A percentile compares a stretch with the other conserved stretches of the same genome.
These are phyloP conservation scores for Pharnaceum exiguum DNA, from an alignment of 148 eudicot genomes.

Conservation along the genomic window DNA sequence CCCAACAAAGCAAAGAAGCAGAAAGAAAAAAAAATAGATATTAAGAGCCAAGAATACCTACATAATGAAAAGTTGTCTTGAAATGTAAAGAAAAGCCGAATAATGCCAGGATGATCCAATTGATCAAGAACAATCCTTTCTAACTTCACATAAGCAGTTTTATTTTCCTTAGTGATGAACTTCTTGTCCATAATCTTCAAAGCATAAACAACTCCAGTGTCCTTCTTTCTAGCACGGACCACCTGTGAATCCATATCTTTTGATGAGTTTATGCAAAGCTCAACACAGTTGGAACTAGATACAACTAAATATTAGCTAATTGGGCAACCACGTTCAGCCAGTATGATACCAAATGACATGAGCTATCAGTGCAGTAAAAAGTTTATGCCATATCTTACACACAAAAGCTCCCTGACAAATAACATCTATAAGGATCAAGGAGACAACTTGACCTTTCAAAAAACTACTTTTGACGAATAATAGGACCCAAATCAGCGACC, in stretches of 20 bases:
- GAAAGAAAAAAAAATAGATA: neutral
- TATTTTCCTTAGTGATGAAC: conserved; percentile 96
- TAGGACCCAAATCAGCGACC: neutral
- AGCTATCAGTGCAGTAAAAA: too few relatives aligned
- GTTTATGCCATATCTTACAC: too few relatives aligned
- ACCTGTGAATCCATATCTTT: conserved; percentile 50
- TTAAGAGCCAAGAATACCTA: conserved; percentile 35
- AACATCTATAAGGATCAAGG: too few relatives aligned
- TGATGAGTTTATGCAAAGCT: too few relatives aligned
- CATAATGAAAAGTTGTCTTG: conserved; percentile 92
- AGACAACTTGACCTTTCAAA: neutral
- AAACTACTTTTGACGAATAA: neutral
- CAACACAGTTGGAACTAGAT: too few relatives aligned
- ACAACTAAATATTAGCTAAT: too few relatives aligned
- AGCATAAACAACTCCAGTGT: conserved; percentile 79
- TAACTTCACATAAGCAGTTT: conserved; percentile 93
- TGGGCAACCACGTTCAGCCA: too few relatives aligned
- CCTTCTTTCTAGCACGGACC: conserved; percentile 91
- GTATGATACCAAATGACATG: too few relatives aligned
- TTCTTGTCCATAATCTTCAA: conserved; percentile 98
- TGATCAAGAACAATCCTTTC: conserved; percentile 97
- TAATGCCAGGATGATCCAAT: conserved; percentile 92
- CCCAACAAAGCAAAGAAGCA: neutral
- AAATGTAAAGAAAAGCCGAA: conserved; percentile 86
- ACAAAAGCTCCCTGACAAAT: too few relatives aligned